Conservation (phyloP, 257 asterid genomes). For the Mitragyna speciosa region DNA sequence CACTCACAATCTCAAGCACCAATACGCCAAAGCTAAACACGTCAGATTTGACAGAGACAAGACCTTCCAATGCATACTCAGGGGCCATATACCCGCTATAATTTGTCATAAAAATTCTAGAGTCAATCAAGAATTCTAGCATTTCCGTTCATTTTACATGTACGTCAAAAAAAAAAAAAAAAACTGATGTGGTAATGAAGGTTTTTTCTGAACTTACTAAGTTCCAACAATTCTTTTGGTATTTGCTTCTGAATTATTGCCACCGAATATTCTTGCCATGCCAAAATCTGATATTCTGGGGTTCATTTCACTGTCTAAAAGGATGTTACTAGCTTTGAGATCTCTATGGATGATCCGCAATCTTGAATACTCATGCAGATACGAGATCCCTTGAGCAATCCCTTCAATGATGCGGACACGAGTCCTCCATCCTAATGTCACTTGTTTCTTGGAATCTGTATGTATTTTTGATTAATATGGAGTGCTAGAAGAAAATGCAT, state of each 20-base stretch:
- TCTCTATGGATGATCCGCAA: conserved; percentile 41
- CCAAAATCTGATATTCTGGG: conserved; percentile 58
- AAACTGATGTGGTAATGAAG: not conserved
- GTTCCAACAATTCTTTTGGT: conserved; percentile 48
- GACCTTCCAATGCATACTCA: conserved; percentile 47
- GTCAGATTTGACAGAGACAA: conserved; percentile 44
- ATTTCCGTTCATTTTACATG: not conserved
- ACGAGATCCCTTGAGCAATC: conserved; percentile 49
- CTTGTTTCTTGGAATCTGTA: conserved; percentile 28
- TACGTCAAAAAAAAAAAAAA: not conserved
- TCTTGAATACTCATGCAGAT: conserved; percentile 47
- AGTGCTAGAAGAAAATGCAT: not conserved
- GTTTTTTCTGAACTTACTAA: conserved; percentile 27
- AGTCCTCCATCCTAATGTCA: conserved; percentile 32
- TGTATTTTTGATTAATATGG: not conserved
- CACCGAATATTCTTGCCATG: conserved; percentile 44
- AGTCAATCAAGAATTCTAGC: not conserved
- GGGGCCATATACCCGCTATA: conserved; percentile 53
- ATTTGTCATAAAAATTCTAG: not conserved
- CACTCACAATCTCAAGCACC: conserved; percentile 50
- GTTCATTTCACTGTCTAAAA: conserved; percentile 38
- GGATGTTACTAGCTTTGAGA: conserved; percentile 42
- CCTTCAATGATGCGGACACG: conserved; percentile 43
- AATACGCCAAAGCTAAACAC: conserved; percentile 49
- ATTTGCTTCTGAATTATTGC: conserved; percentile 26